Conservation (phyloP, 164 flowering plant species). For the Stephania japonica region DNA sequence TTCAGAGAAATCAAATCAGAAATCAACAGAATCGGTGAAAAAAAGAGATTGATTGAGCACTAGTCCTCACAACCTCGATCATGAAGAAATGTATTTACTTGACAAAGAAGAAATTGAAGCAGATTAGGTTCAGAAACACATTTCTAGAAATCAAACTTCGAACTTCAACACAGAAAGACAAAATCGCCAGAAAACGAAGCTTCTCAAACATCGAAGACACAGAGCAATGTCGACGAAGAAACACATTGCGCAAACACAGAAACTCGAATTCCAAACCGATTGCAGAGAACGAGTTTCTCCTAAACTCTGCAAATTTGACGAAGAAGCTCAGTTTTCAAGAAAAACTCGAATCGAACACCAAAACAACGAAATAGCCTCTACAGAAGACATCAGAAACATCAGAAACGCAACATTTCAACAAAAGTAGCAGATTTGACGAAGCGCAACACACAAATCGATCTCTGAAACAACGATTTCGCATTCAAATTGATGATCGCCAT, state of each 20-base stretch:
- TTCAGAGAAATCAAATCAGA: not conserved
- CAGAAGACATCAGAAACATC: no score
- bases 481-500: not conserved
- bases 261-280: not conserved
- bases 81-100: not conserved
- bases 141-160: not conserved
- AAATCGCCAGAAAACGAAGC: not conserved
- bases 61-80: not conserved
- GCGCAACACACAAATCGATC: not conserved
- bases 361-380: no score
- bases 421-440: not conserved
- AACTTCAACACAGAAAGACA: not conserved
- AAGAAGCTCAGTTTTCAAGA: no score
- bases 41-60: not conserved
- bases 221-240: not conserved
- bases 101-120: not conserved
- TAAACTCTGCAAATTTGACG: not conserved
- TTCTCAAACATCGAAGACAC: not conserved
- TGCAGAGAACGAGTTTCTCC: not conserved
- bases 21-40: not conserved
- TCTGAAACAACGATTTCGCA: not conserved
- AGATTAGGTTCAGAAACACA: not conserved
- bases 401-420: no score
- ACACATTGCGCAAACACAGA: no score
- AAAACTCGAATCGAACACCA: no score